Base-by-base conservation (phyloP, 2,329 filamentous ascomycete genomes). In the Chrysoporthe deuterocubensis region DNA sequence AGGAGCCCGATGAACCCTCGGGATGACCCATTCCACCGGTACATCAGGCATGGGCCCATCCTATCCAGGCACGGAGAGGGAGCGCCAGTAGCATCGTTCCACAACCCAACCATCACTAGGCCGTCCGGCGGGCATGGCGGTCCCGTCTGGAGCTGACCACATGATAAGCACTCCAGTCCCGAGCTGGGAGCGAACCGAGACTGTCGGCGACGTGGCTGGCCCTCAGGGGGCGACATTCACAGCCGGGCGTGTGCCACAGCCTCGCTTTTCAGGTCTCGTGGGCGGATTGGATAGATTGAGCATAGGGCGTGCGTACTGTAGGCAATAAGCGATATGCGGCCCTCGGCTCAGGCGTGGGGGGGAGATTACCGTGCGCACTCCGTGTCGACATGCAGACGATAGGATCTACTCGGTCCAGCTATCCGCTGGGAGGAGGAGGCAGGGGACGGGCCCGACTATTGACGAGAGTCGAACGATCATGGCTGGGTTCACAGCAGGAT, bases 211-310 rank as follows among this genome's bases (percentile, higher is more conserved):
- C 54, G 54, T 57, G 54, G 54, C 32, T 40, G 32, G 32, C 54
- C 40, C 44, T 14, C 44, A 18, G 14, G 44, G 44, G 50, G 5
- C 11, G 50, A 7, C 5, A 32, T 43, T 44, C 57, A 21, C n/a
- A 43, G 3, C 57, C 57, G 37, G 44, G 40, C 18, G 13, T 16
- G 57, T 43, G 43, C 40, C 18, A 43, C 40, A 44, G 57, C 40
- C 18, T 60, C 40, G 40, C 57, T 42, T 60, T 59, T 21, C 37
- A 44, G 40, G 40, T 40, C 57, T 60, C 40, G 40, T 44, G 18
- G 40, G 21, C 13, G 40, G 40, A 60, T 60, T 60, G 57, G 57
- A n/a, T 44, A 43, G 57, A 44, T 60, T 62, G 43, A 14, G 43
- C 59, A 62, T 62, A 50, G 14, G 26, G 11, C 43, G n/a, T 16